Evolutionary conservation across 2,329 filamentous ascomycete species (phyloP), one percentile per base, ranked within the genome.

Genomic region (Penicillium sumatraense): DNA sequence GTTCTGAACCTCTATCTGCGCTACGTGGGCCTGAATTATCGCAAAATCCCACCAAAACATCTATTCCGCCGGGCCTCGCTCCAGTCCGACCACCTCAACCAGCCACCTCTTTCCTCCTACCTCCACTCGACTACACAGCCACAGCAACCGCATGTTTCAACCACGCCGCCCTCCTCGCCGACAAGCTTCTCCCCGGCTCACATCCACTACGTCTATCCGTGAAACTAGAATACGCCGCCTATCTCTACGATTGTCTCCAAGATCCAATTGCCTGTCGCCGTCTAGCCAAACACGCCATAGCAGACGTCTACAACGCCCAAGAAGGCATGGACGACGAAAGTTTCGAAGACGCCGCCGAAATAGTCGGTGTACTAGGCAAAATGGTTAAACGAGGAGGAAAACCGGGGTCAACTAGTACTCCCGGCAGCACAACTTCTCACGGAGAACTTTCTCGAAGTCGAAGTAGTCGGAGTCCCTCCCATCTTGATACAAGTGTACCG

Each of bases 311-410:
- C 70, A 89, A 92, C 54, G 91, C 92, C 1, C 87, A 89, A 50
- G 93, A 97, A 73, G 91, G 90, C 18, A 93, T 98, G 86, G 91
- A 96, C 56, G 93, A 98, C 68, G 91, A 96, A 63, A 96, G 95
- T 80, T 99, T 97, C 70, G 86, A 89, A 61, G 95, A 98, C 72
- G 91, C 93, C 0, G 92, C 91, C 54, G 89, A 93, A 67, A 82
- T 97, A 11, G 93, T 98, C 8, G 89, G 89, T 1, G 87, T 95
- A 0, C 75, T 98, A 1, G 91, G 91, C 6, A 90, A 88, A 68
- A 95, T 97, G 87, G 91, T 93, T 83, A 93, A 89, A 75, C 84
- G 91, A 47, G 89, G 89, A 7, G 69, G 70, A 0, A 77, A 76
- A 51, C 64, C 68, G 1, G 64, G 62, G 5, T 73, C 71, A 47